phyloP scores from a whole-genome alignment of 2,329 filamentous ascomycete species.

The Piedraia hortae region DNA sequence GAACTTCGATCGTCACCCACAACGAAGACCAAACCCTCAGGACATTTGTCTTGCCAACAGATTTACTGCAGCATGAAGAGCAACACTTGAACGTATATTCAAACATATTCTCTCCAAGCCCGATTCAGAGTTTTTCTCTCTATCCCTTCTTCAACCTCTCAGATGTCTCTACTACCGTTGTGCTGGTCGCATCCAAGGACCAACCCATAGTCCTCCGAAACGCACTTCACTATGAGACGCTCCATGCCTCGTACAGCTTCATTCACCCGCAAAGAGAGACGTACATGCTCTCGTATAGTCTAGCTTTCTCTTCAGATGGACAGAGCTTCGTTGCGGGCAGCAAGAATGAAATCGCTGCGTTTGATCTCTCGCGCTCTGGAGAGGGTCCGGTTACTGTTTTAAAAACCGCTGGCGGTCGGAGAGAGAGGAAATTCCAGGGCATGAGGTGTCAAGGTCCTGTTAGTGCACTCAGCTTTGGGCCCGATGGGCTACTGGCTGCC shows the following conservation, averaged over 20 bases:
- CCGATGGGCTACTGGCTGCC: slow-evolving; percentile 24
- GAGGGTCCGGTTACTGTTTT: slow-evolving; percentile 19
- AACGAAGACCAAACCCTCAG: slow-evolving; percentile 24
- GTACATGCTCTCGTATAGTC: slow-evolving; percentile 25
- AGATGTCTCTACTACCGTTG: slow-evolving; percentile 21
- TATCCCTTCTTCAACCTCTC: slow-evolving; percentile 28
- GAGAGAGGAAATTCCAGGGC: slow-evolving; percentile 14
- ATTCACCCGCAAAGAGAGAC: slow-evolving; percentile 28
- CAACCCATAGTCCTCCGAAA: slow-evolving; percentile 30
- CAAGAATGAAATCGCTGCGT: slow-evolving; percentile 25
- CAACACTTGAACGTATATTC: slow-evolving; percentile 20
- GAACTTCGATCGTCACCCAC: slow-evolving; percentile 27
- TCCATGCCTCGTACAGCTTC: slow-evolving; percentile 26
- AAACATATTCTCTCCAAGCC: slow-evolving; percentile 18
- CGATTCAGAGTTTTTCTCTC: slow-evolving; percentile 24
- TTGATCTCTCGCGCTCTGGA: slow-evolving; percentile 24
- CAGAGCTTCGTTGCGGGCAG: slow-evolving; percentile 29
- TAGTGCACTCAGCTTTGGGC: slow-evolving; percentile 20
- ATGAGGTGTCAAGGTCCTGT: slow-evolving; percentile 20
- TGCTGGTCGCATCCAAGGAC: slow-evolving; percentile 25
- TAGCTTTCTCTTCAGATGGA: slow-evolving; percentile 24
- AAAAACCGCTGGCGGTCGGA: slow-evolving; percentile 13
- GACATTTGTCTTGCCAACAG: slow-evolving; percentile 25
- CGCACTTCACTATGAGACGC: slow-evolving; percentile 19
- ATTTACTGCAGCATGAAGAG: slow-evolving; percentile 18